Conservation (phyloP, 1,139 yeast genomes). For the Blastobotrys malaysiensis region DNA sequence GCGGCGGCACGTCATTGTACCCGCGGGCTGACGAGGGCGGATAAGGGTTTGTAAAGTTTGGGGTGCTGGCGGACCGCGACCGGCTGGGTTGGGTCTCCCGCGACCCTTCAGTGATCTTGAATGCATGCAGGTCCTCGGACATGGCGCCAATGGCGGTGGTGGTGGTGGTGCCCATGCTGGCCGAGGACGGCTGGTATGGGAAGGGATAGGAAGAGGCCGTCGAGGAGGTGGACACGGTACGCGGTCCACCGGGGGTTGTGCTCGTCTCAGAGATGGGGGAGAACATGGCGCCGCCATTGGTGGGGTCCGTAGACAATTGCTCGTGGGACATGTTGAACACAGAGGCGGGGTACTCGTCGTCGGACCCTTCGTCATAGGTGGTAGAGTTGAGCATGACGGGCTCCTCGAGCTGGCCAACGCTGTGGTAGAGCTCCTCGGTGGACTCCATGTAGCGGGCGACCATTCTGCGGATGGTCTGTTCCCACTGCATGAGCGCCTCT, state of each 20-base stretch:
- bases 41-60: conserved; percentile 7
- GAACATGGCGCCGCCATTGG: conserved; percentile 2
- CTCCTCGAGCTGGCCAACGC: conserved; percentile 6
- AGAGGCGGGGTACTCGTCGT: conserved; percentile 18
- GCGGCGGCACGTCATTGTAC: conserved; percentile 7
- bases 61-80: conserved; percentile 20
- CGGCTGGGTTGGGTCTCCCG: conserved; percentile 11
- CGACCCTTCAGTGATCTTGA: conserved; percentile 8
- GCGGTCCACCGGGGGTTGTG: not conserved
- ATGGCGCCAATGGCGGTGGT: conserved; percentile 3
- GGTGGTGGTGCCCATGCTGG: too few relatives aligned
- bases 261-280: conserved; percentile 3
- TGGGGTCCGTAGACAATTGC: not conserved
- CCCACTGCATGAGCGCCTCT: conserved; percentile 35
- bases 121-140: conserved; percentile 12
- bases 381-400: conserved; percentile 13
- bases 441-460: conserved; percentile 24
- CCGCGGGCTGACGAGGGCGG: not conserved
- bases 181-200: not conserved
- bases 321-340: conserved; percentile 9
- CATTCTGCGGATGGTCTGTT: conserved; percentile 28
- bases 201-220: conserved; percentile 1
- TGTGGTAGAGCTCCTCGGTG: conserved; percentile 9
- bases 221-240: conserved; percentile 3
- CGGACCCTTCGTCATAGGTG: conserved; percentile 21